Evolutionary conservation across 306 rosid genomes (phyloP).

Genomic region (Potentilla sterilis): DNA sequence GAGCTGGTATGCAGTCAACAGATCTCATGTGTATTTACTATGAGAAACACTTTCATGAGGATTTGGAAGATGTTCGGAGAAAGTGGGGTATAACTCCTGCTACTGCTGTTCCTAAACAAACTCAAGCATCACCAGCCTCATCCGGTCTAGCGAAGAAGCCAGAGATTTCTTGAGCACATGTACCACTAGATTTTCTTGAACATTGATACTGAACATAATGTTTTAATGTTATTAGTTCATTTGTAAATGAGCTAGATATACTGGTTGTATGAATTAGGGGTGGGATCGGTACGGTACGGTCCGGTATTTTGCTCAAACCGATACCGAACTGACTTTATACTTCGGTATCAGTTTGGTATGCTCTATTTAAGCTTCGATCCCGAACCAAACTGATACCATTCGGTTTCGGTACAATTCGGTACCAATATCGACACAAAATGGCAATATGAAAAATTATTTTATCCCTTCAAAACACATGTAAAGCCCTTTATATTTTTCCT

Average conservation of each 20-base stretch:
- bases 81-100: slow-evolving; percentile 76
- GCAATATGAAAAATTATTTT: no score
- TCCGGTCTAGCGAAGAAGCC: neutral
- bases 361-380: no score
- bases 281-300: no score
- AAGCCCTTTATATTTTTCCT: no score
- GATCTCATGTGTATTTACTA: slow-evolving; percentile 87
- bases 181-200: neutral
- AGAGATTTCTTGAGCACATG: neutral
- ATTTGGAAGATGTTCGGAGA: slow-evolving; percentile 70
- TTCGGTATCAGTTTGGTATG: no score
- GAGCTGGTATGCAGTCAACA: slow-evolving; percentile 70
- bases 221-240: neutral
- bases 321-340: no score
- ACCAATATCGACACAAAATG: no score
- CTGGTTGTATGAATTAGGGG: neutral
- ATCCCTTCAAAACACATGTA: no score
- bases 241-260: neutral
- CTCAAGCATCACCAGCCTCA: slow-evolving; percentile 17
- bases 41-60: slow-evolving; percentile 82
- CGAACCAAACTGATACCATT: no score
- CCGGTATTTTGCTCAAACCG: no score
- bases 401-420: no score
- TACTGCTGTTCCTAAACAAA: slow-evolving; percentile 42
- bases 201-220: neutral